These are phyloP conservation scores for Aspergillus neoniger DNA, from an alignment of 2,329 filamentous ascomycete genomes.

Conservation along the genomic window DNA sequence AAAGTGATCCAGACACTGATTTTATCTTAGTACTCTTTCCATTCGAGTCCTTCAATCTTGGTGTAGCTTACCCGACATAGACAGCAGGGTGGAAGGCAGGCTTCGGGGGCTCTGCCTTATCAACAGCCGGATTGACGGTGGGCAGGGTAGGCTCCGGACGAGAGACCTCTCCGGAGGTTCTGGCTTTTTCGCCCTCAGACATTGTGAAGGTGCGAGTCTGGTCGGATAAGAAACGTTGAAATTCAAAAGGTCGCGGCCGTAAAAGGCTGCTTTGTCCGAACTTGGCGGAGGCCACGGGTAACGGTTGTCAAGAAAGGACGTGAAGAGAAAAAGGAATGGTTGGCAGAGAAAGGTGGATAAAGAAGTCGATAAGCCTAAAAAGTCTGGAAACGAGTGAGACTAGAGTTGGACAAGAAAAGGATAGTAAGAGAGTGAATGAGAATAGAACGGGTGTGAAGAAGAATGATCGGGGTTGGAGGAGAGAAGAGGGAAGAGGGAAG, in stretches of 20 bases:
- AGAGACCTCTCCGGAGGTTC: conserved; percentile 72
- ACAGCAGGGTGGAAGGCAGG: conserved; percentile 73
- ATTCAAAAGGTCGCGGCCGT: conserved; percentile 51
- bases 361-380: conserved; percentile 19
- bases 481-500: conserved; percentile 27
- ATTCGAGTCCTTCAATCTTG: not conserved
- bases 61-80: conserved; percentile 67
- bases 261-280: conserved; percentile 46
- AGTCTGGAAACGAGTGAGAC: conserved; percentile 29
- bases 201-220: conserved; percentile 50
- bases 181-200: conserved; percentile 76
- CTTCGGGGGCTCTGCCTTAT: conserved; percentile 70
- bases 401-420: conserved; percentile 26
- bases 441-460: conserved; percentile 22
- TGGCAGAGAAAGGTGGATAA: conserved; percentile 1
- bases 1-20: conserved; percentile 84
- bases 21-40: conserved; percentile 18
- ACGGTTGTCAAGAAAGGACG: conserved; percentile 21
- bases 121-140: conserved; percentile 72
- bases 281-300: conserved; percentile 47
- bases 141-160: conserved; percentile 62
- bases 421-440: conserved; percentile 26
- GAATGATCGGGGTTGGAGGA: conserved; percentile 24
- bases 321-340: conserved; percentile 19
- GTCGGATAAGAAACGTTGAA: conserved; percentile 49